phyloP scores from a whole-genome alignment of 345 rosid species.

The Syzygium aqueum region DNA sequence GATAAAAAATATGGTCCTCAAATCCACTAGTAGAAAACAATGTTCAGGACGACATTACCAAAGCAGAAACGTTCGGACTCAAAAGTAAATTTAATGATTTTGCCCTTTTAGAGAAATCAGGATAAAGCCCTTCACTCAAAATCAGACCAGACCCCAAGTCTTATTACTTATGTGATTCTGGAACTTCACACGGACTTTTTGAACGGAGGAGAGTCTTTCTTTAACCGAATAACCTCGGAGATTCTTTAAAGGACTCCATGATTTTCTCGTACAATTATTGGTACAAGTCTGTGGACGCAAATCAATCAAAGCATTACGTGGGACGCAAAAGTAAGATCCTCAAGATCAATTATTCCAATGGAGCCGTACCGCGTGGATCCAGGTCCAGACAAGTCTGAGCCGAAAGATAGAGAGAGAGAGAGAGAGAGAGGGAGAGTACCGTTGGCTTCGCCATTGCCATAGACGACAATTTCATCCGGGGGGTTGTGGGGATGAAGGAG shows the following conservation, averaged over 20 bases:
- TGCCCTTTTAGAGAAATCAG: neutral
- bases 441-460: slow-evolving; percentile 32
- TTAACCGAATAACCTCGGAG: neutral
- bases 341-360: neutral
- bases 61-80: neutral
- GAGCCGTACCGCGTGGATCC: neutral
- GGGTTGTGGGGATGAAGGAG: slow-evolving; percentile 20
- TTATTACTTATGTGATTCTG: neutral
- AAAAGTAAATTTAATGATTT: neutral
- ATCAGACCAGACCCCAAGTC: neutral
- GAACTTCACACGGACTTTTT: neutral
- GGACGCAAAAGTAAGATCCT: neutral
- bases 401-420: neutral
- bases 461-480: slow-evolving; percentile 2
- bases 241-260: neutral
- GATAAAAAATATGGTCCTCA: neutral
- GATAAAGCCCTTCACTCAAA: neutral
- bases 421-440: slow-evolving; percentile 5
- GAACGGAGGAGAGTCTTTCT: neutral
- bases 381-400: neutral
- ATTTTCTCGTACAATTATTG: neutral
- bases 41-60: neutral
- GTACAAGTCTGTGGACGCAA: neutral
- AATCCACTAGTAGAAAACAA: neutral
- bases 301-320: neutral